phyloP scores from a whole-genome alignment of 345 rosid genomes.

The Salix caprea region DNA sequence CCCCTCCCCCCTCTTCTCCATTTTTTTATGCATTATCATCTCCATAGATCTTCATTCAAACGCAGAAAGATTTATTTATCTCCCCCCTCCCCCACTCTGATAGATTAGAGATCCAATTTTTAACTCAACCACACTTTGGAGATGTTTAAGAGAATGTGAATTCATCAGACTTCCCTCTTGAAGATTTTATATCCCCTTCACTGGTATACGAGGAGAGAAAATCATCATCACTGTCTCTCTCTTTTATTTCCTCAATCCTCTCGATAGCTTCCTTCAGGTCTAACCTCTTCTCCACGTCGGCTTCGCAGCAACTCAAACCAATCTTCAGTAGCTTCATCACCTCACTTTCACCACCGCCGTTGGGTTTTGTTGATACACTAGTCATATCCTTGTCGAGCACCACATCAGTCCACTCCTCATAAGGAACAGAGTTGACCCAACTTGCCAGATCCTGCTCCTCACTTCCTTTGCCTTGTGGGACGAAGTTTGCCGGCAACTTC shows the following conservation, averaged over 20 bases:
- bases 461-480: slow-evolving; percentile 34
- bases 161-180: slow-evolving; percentile 38
- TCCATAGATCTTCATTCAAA: background rate
- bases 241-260: slow-evolving; percentile 56
- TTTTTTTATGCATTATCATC: background rate
- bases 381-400: slow-evolving; percentile 63
- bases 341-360: slow-evolving; percentile 30
- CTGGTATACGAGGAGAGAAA: slow-evolving; percentile 46
- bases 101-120: background rate
- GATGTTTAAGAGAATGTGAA: slow-evolving; percentile 15
- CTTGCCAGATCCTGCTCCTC: slow-evolving; percentile 39
- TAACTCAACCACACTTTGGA: background rate
- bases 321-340: slow-evolving; percentile 55
- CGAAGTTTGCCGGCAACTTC: slow-evolving; percentile 49
- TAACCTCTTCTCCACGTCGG: slow-evolving; percentile 69
- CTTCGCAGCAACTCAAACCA: slow-evolving; percentile 62
- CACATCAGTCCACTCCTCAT: slow-evolving; percentile 24
- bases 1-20: background rate
- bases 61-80: background rate
- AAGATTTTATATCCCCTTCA: slow-evolving; percentile 41
- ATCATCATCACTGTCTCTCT: slow-evolving; percentile 49
- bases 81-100: background rate
- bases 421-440: slow-evolving; percentile 46
- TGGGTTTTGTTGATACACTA: background rate
- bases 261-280: slow-evolving; percentile 63